Conservation (phyloP, 1,139 yeast species). For the Lodderomyces orthopsilosis region DNA sequence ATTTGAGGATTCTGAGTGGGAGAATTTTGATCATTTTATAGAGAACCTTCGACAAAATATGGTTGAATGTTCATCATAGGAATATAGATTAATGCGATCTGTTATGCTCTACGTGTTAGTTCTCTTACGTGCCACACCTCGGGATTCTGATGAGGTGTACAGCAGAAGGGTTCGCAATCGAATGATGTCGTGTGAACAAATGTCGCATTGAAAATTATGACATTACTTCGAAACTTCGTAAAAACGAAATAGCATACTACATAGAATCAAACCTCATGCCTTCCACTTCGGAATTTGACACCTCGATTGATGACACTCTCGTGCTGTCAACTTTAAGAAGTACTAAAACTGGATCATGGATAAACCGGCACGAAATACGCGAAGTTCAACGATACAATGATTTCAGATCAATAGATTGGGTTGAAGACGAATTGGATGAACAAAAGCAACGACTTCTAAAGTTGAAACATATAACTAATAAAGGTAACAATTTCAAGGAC, state of each 20-base stretch:
- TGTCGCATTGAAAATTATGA: neutral
- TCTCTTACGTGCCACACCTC: neutral
- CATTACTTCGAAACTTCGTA: too few relatives aligned
- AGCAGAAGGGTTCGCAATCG: too few relatives aligned
- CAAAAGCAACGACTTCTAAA: constrained; percentile 39
- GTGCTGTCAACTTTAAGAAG: constrained; percentile 6
- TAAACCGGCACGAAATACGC: constrained; percentile 31
- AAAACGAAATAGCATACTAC: too few relatives aligned
- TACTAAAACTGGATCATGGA: constrained; percentile 36
- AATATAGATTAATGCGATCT: neutral
- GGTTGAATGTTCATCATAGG: constrained; percentile 13
- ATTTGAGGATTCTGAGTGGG: constrained; percentile 22
- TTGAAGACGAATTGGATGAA: constrained; percentile 66
- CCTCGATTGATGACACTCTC: constrained; percentile 6
- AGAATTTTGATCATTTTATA: constrained; percentile 25
- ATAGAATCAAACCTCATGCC: neutral
- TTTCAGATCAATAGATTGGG: constrained; percentile 80
- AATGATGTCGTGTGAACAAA: too few relatives aligned
- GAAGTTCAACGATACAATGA: constrained; percentile 51
- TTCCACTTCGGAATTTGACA: constrained; percentile 5
- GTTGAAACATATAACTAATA: constrained; percentile 15
- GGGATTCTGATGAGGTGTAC: too few relatives aligned
- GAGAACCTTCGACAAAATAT: constrained; percentile 21
- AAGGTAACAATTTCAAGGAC: constrained; percentile 19
- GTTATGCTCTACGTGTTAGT: too few relatives aligned